Percentiles rank a stretch among this genome's conserved stretches.
Conservation (phyloP, 208 protist species). For the Acanthamoeba healyi region DNA sequence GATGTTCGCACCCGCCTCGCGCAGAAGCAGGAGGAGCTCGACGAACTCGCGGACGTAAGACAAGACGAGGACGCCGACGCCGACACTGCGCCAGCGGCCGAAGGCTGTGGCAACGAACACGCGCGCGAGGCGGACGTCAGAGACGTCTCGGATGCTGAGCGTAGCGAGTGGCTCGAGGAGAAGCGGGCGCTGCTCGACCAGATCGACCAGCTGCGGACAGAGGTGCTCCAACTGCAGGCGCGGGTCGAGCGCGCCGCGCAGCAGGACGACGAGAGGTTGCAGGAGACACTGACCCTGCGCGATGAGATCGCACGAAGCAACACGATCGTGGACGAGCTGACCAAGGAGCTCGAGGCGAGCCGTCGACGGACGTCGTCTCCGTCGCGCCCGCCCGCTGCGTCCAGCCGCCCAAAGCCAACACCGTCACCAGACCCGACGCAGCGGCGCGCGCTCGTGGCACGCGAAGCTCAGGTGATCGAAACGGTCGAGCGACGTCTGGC, state of each 20-base stretch:
- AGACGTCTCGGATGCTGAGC: no score
- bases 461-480: not conserved
- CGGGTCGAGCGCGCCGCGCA: not conserved
- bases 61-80: not conserved
- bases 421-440: not conserved
- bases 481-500: constrained; percentile 5
- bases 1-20: not conserved
- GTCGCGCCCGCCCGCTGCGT: no score
- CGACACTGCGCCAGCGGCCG: not conserved
- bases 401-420: not conserved
- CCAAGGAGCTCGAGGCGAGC: not conserved
- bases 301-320: not conserved
- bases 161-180: not conserved
- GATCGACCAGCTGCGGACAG: not conserved
- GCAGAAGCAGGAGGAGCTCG: not conserved
- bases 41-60: not conserved
- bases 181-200: not conserved
- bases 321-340: not conserved
- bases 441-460: constrained; percentile 6
- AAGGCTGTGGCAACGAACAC: no score
- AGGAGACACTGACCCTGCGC: no score
- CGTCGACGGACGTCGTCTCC: no score
- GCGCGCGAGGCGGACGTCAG: not conserved
- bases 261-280: not conserved
- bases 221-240: not conserved